Evolutionary conservation across 768 basidiomycete genomes (phyloP).

Genomic region (Russula lepida): DNA sequence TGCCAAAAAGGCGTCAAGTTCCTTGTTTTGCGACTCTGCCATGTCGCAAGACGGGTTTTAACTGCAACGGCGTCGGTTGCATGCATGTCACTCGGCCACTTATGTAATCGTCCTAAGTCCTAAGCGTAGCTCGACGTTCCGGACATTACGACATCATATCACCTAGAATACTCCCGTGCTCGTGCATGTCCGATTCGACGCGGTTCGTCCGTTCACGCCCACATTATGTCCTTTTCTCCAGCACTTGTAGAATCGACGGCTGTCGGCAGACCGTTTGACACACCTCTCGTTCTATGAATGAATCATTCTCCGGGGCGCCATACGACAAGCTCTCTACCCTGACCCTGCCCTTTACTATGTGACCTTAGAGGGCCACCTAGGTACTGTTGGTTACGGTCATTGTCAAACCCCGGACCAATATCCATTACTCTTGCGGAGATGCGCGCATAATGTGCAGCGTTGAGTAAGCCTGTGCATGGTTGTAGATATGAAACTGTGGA

Average conservation of each 20-base stretch:
- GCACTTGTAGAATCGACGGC: constrained; percentile 44
- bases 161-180: constrained; percentile 33
- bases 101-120: not conserved
- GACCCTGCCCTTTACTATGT: constrained; percentile 47
- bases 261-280: constrained; percentile 47
- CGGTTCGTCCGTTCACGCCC: constrained; percentile 29
- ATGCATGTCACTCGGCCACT: not conserved
- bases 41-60: constrained; percentile 3
- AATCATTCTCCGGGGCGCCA: constrained; percentile 46
- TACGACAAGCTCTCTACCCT: constrained; percentile 42
- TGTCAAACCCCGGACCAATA: constrained; percentile 46
- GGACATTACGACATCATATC: too few relatives aligned
- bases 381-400: constrained; percentile 68
- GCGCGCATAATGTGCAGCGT: constrained; percentile 72
- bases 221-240: constrained; percentile 42
- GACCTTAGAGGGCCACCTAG: constrained; percentile 60
- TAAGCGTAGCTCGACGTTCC: too few relatives aligned
- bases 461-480: constrained; percentile 66
- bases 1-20: constrained; percentile 72
- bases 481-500: too few relatives aligned
- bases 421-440: constrained; percentile 69
- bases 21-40: constrained; percentile 41
- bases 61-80: not conserved
- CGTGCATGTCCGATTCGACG: constrained; percentile 36
- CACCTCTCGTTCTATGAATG: constrained; percentile 67